Conservation (phyloP, 306 rosid species). For the Trifolium pratense region DNA sequence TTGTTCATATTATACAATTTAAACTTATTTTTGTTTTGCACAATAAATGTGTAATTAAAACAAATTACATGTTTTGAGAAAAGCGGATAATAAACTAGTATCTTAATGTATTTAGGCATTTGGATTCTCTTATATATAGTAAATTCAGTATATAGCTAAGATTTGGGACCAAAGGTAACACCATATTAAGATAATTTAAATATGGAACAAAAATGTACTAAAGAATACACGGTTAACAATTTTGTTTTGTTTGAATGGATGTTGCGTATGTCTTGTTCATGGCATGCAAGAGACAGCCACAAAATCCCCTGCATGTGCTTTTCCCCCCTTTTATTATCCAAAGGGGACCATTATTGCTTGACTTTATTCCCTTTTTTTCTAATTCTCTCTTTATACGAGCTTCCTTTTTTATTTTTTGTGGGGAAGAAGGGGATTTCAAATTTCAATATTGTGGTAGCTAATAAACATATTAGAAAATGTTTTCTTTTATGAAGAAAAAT, state of each 20-base stretch:
- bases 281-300: constrained; percentile 44
- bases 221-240: constrained; percentile 24
- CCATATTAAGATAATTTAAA: neutral
- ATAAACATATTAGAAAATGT: neutral
- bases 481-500: constrained; percentile 7
- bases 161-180: neutral
- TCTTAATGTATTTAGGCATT: neutral
- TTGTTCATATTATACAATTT: too few relatives aligned
- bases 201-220: constrained; percentile 1
- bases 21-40: too few relatives aligned
- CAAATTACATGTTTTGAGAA: too few relatives aligned
- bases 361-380: constrained; percentile 41
- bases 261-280: constrained; percentile 43
- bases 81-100: too few relatives aligned
- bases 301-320: constrained; percentile 43
- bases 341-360: constrained; percentile 34
- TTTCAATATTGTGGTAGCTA: neutral
- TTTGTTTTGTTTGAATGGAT: constrained; percentile 34
- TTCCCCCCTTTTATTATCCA: constrained; percentile 20
- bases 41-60: too few relatives aligned
- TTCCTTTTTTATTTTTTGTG: neutral
- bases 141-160: neutral
- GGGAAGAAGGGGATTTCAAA: neutral
- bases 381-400: constrained; percentile 28
- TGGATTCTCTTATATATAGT: neutral